These are phyloP conservation scores for Saccharomyces hybrid DNA, from an alignment of 1,139 yeast genomes.

Conservation along the genomic window DNA sequence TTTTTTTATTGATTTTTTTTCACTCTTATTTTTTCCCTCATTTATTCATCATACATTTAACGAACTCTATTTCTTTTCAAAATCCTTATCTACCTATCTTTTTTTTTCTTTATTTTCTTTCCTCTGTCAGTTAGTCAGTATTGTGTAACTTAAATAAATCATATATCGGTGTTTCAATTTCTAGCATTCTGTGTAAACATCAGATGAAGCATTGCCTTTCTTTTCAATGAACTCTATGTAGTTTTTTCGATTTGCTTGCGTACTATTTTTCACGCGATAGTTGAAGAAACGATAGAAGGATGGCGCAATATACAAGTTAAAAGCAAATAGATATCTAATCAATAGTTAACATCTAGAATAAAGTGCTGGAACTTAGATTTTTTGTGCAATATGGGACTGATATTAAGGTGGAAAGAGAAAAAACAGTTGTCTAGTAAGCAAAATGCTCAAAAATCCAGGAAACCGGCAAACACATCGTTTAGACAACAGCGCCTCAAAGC, in stretches of 20 bases:
- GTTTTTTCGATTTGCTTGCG: neutral
- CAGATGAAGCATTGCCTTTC: neutral
- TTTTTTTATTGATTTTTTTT: neutral
- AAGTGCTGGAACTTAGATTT: neutral
- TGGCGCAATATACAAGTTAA: neutral
- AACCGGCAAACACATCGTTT: conserved; percentile 60
- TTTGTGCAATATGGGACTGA: conserved; percentile 2
- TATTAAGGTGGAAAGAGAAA: conserved; percentile 4
- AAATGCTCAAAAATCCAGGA: conserved; percentile 40
- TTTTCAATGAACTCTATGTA: neutral
- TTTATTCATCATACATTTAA: neutral
- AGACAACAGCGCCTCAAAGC: conserved; percentile 71
- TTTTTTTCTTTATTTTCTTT: neutral
- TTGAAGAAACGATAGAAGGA: neutral
- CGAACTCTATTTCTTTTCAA: neutral
- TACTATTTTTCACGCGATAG: neutral
- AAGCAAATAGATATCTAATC: neutral
- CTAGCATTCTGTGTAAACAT: neutral
- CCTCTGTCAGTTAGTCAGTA: neutral
- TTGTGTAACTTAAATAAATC: neutral
- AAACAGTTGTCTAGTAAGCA: conserved; percentile 1
- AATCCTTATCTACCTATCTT: neutral
- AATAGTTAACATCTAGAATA: neutral
- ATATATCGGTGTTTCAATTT: neutral
- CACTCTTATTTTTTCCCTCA: neutral